Percentiles rank a stretch among this genome's conserved stretches.
These are phyloP conservation scores for Fusarium aywerte DNA, from an alignment of 2,329 filamentous ascomycete species.

Conservation along the genomic window DNA sequence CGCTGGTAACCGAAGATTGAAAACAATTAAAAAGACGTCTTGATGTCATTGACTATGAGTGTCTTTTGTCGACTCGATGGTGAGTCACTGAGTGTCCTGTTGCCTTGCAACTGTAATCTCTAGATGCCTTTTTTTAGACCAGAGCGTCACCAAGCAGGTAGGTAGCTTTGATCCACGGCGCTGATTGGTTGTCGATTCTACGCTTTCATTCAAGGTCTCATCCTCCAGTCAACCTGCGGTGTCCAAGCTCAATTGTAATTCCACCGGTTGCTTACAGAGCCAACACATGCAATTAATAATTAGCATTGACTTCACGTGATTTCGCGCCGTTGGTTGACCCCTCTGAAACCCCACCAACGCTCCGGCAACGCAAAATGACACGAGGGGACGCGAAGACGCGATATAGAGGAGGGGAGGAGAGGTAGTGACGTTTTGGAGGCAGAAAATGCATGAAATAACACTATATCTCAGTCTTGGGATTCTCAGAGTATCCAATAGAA, in stretches of 20 bases:
- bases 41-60: slow-evolving; percentile 38
- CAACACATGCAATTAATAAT: slow-evolving; percentile 44
- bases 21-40: slow-evolving; percentile 33
- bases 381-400: slow-evolving; percentile 32
- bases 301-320: slow-evolving; percentile 38
- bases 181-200: slow-evolving; percentile 38
- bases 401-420: slow-evolving; percentile 18
- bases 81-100: slow-evolving; percentile 31
- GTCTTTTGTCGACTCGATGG: slow-evolving; percentile 1
- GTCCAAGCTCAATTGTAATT: slow-evolving; percentile 25
- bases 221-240: slow-evolving; percentile 38
- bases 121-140: slow-evolving; percentile 11
- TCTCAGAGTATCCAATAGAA: neutral
- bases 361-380: slow-evolving; percentile 31
- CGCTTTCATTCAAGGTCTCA: slow-evolving; percentile 26
- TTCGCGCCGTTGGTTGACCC: slow-evolving; percentile 32
- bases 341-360: slow-evolving; percentile 33
- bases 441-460: slow-evolving; percentile 1
- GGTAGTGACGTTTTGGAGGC: neutral
- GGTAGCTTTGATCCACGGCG: neutral
- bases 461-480: neutral
- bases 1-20: slow-evolving; percentile 8
- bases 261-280: slow-evolving; percentile 31
- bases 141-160: neutral
- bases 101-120: slow-evolving; percentile 27